Evolutionary conservation across 805 yeast genomes (phyloP), one percentile per base, ranked within the genome.

Genomic region (Candida odintsovae): DNA sequence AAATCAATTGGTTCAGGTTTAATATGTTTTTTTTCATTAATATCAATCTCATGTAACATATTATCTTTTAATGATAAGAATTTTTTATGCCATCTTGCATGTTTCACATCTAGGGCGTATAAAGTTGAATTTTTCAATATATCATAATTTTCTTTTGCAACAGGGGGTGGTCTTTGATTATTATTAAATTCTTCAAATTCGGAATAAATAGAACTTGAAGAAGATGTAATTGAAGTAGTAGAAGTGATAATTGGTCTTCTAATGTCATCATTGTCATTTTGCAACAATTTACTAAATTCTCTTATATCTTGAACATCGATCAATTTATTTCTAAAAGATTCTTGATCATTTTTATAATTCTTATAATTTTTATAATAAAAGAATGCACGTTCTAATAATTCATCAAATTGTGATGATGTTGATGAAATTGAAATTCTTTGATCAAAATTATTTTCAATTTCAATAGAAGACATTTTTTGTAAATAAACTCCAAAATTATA

Each of bases 1-100:
- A 89, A 63, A 49, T 85, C 86, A 13, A 89, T 77, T 4, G 94
- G 90, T 19, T 25, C 45, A 11, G 49, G 25, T 21, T 26, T 3
- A 9, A 18, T 26, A 15, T 16, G 6, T 4, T 25, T 11, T 16
- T n/a, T 9, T 4, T 38, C 39, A 20, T 10, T 19, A 12, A 43
- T 21, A 13, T 37, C 38, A 23, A 20, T 43, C 19, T 40, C 50
- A 26, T 43, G 44, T 4, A 89, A 66, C 48, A 72, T 75, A 2
- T 92, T 90, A n/a, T 79, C 77, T 13, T 77, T 74, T 42, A 88
- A 68, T 0, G 82, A 86, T 1, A 89, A 86, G 90, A 95, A 86
- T 61, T 84, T 90, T 57, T 87, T 88, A 62, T 88, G 95, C 97
- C 96, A 90, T 3, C 85, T n/a, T n/a, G 28, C 19, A 8, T 23